Evolutionary conservation across 2,329 filamentous ascomycete species (phyloP), one percentile per base, ranked within the genome.

Genomic region (Periconia sp.): DNA sequence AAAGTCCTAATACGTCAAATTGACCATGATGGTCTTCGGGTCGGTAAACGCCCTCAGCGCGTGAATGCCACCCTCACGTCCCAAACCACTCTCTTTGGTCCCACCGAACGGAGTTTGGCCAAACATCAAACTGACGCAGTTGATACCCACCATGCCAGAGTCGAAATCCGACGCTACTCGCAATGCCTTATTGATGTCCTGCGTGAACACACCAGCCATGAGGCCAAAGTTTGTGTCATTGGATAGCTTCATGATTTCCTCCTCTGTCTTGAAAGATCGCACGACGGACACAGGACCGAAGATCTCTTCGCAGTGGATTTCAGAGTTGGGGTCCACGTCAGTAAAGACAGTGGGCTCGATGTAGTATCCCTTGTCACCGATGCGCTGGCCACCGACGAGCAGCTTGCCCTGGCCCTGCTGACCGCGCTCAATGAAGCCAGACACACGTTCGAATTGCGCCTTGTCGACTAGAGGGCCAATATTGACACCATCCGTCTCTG

Each of bases 21-120:
- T 70, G 3, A 78, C 65, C 67, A 78, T 73, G 11, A 78, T 71
- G 0, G 76, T 78, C 69, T 80, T 80, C 12, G 72, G 65, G 55
- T 79, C 76, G 0, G 76, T 79, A 40, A 71, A 80, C 23, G 70
- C 70, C 18, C 75, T 67, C 47, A 79, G 60, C 6, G 72, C 74
- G 51, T 78, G 63, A 19, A 77, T 72, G 15, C 73, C 77, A 37
- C 73, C 73, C 60, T 81, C 78, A 3, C 77, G 61, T 2, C 78
- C 78, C 12, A 75, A 48, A 0, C 78, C 78, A 43, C 71, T 75
- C 59, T 76, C 69, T 68, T 80, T 81, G 36, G 53, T 70, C 6
- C 78, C 78, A 21, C 78, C 77, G 52, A 81, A 80, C 0, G 78
- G 78, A 3, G 69, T 65, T 4, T 43, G 63, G 28, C 74, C 53